Percentiles rank a stretch among this genome's conserved stretches.
These are phyloP conservation scores for Diaporthe velutina DNA, from an alignment of 2,329 filamentous ascomycete genomes.

Conservation along the genomic window DNA sequence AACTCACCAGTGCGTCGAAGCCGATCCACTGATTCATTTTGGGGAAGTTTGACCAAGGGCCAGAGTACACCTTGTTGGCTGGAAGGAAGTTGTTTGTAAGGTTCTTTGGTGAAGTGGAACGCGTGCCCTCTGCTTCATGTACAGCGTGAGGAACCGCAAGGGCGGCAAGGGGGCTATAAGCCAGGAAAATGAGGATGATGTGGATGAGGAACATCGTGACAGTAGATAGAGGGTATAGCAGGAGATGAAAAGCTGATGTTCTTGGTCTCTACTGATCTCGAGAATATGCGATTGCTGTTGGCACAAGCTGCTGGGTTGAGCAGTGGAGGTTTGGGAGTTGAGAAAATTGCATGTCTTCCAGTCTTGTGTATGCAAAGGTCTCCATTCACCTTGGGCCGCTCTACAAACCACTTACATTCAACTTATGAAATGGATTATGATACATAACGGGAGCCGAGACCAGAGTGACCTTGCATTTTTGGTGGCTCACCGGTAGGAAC, in stretches of 20 bases:
- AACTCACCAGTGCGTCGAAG: constrained; percentile 47
- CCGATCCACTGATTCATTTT: constrained; percentile 48
- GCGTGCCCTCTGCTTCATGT: not conserved
- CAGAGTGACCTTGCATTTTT: not conserved
- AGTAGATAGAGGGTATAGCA: too few species aligned
- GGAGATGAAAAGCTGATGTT: not conserved
- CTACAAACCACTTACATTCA: not conserved
- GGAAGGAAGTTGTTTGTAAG: not conserved
- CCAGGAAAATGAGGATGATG: not conserved
- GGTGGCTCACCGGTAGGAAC: not conserved
- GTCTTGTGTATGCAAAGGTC: not conserved
- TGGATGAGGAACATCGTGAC: not conserved
- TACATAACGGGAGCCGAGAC: not conserved
- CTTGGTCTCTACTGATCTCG: not conserved
- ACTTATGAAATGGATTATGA: not conserved
- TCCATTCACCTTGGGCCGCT: not conserved
- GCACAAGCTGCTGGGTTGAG: not conserved
- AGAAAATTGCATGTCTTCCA: not conserved
- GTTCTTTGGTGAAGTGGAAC: not conserved
- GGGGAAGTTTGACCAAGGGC: constrained; percentile 47
- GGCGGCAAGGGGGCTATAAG: not conserved
- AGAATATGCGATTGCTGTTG: not conserved
- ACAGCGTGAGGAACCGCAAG: not conserved
- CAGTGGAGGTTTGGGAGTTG: not conserved
- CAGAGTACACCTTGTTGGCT: not conserved